A percentile compares a stretch with the other conserved stretches of the same genome.
Conservation (phyloP, 768 basidiomycete species). For the Chalciporus sphaerocephalus region DNA sequence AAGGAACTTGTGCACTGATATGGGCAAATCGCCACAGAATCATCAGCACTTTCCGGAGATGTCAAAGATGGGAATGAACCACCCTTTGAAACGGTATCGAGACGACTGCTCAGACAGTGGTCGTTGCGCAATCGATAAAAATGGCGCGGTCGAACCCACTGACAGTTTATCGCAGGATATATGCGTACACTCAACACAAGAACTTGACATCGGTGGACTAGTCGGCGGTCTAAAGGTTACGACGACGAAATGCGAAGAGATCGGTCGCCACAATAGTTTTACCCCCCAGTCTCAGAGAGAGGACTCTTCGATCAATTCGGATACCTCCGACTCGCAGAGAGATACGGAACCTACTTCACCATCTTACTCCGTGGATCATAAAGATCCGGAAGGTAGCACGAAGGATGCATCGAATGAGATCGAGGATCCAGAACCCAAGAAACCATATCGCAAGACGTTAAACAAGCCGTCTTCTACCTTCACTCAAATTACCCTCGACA, state of each 20-base stretch:
- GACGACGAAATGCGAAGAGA: neutral
- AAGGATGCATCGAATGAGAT: neutral
- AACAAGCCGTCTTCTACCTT: neutral
- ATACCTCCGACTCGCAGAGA: neutral
- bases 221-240: neutral
- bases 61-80: neutral
- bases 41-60: neutral
- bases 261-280: neutral
- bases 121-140: neutral
- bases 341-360: neutral
- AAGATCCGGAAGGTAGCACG: neutral
- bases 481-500: neutral
- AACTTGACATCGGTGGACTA: neutral
- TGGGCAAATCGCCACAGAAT: neutral
- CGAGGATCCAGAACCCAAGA: neutral
- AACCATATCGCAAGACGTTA: neutral
- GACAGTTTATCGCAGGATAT: constrained; percentile 1
- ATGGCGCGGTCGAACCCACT: neutral
- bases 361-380: neutral
- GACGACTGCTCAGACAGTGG: neutral
- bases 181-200: constrained; percentile 5
- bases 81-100: neutral
- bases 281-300: neutral
- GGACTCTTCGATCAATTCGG: neutral
- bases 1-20: neutral